These are phyloP conservation scores for Bidens hawaiensis DNA, from an alignment of 140 eudicot genomes.

Conservation along the genomic window DNA sequence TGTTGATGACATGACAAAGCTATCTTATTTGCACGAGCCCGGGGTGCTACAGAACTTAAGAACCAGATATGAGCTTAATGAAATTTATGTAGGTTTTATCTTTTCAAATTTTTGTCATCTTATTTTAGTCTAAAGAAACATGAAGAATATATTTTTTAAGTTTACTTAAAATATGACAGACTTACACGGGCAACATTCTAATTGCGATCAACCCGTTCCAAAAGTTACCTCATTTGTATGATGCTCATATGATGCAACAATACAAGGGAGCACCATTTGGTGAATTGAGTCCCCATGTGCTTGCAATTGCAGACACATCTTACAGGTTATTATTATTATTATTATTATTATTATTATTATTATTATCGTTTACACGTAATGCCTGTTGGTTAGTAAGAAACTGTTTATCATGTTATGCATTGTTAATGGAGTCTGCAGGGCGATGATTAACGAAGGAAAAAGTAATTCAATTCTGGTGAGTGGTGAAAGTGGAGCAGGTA, in stretches of 20 bases:
- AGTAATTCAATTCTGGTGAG: conserved; percentile 97
- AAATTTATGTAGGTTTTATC: conserved; percentile 70
- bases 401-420: not conserved
- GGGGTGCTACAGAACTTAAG: conserved; percentile 84
- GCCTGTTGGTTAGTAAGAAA: conserved; percentile 7
- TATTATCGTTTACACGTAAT: not conserved
- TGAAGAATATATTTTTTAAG: not conserved
- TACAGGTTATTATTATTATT: conserved; percentile 64
- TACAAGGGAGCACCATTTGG: conserved; percentile 97
- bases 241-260: conserved; percentile 96
- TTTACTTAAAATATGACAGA: conserved; percentile 43
- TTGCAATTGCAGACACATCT: conserved; percentile 96
- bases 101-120: not conserved
- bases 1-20: conserved; percentile 98
- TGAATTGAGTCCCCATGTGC: conserved; percentile 97
- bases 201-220: conserved; percentile 98
- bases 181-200: conserved; percentile 95
- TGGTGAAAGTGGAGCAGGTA: conserved; percentile 99
- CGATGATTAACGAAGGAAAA: conserved; percentile 87
- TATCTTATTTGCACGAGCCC: conserved; percentile 94
- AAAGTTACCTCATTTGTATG: conserved; percentile 88
- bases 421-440: conserved; percentile 54
- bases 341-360: too few relatives aligned
- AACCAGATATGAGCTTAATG: conserved; percentile 91
- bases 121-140: not conserved